These are phyloP conservation scores for Effrenium voratum DNA, from an alignment of 73 alveolate species.

Conservation along the genomic window DNA sequence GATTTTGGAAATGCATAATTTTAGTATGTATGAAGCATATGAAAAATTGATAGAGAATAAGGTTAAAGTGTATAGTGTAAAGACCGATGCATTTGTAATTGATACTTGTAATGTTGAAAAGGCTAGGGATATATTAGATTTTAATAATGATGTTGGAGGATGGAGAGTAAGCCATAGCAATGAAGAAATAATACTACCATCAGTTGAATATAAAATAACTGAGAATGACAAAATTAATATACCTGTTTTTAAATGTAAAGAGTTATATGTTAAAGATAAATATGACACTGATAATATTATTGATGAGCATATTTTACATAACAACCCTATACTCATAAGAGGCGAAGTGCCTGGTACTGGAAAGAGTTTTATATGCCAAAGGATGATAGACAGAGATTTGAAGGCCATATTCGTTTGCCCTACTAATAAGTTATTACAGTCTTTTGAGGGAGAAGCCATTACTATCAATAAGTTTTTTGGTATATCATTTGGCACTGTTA, in stretches of 20 bases:
- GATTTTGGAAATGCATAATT: neutral
- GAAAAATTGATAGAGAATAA: neutral
- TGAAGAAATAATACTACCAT: neutral
- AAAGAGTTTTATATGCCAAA: constrained; percentile 36
- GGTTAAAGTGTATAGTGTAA: neutral
- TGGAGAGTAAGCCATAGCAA: constrained; percentile 3
- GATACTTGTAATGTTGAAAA: neutral
- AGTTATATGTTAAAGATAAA: neutral
- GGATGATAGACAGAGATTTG: neutral
- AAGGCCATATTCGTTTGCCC: neutral
- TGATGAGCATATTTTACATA: neutral
- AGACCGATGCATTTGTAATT: constrained; percentile 15
- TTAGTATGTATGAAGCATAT: neutral
- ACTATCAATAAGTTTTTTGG: constrained; percentile 10
- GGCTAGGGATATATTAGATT: neutral
- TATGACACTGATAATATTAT: constrained; percentile 17
- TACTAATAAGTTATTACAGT: neutral
- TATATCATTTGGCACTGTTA: neutral
- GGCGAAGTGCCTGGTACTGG: neutral
- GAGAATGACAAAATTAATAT: neutral
- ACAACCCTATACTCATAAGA: neutral
- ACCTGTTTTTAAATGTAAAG: neutral
- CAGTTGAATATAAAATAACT: neutral
- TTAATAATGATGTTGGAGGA: neutral
- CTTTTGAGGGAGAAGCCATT: neutral